A percentile compares a stretch with the other conserved stretches of the same genome.
Conservation (phyloP, 208 protist genomes). For the Herpetomonas tarakana region DNA sequence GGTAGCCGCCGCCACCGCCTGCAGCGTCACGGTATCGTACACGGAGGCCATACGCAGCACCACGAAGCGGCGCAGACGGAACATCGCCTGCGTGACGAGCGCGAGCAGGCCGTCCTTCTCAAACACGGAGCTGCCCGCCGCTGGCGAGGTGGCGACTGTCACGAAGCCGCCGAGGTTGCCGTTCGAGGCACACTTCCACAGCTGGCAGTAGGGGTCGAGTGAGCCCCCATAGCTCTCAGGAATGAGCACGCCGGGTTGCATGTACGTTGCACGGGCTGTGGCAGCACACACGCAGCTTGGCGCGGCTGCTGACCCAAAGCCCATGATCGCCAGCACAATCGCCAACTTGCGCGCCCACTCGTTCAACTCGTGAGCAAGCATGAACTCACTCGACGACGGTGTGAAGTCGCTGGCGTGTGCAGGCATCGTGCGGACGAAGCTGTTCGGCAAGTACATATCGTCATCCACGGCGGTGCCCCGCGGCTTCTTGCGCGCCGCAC, state of each 20-base stretch:
- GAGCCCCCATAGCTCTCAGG: background rate
- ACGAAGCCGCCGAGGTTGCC: background rate
- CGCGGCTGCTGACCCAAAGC: slow-evolving; percentile 5
- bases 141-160: too few species aligned
- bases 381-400: background rate
- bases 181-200: background rate
- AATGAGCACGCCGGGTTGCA: background rate
- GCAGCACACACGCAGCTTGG: too few species aligned
- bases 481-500: background rate
- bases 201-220: background rate
- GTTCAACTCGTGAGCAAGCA: slow-evolving; percentile 3
- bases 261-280: background rate
- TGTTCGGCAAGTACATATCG: background rate
- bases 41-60: slow-evolving; percentile 34
- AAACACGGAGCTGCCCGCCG: background rate
- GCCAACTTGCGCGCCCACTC: slow-evolving; percentile 17
- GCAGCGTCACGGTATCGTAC: slow-evolving; percentile 28
- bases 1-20: slow-evolving; percentile 13
- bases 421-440: background rate
- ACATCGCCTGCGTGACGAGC: slow-evolving; percentile 10
- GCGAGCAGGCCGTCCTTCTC: background rate
- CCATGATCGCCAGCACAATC: slow-evolving; percentile 19
- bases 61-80: slow-evolving; percentile 31
- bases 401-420: background rate
- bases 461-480: background rate